Evolutionary conservation across 139 green algal genomes (phyloP), one percentile per base, ranked within the genome.

Genomic region (Astrephomene gubernaculifera): DNA sequence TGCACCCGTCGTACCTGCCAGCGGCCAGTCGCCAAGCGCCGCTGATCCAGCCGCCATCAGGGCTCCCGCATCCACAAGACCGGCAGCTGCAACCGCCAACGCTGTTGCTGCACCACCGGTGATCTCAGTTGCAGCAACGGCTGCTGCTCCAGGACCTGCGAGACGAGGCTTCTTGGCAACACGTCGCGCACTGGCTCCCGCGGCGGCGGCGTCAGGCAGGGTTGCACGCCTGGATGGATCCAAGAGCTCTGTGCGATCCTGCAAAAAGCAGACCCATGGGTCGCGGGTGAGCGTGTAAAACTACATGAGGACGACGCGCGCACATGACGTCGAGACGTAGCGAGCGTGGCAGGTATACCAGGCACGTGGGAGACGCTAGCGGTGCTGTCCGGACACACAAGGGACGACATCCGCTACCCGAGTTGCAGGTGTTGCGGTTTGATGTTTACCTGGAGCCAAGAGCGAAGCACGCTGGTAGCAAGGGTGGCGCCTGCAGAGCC

Each of bases 201-300:
- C n/a, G n/a, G n/a, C 65, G 22, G 65, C 31, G 33, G 35, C 36
- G 65, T 9, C 35, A 72, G 65, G 4, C 33, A 45, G 43, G 29
- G 27, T 29, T 12, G 43, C 9, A 6, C 21, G 39, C 39, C 71
- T 29, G 7, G 49, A 4, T 29, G 25, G 2, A n/a, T 81, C 73
- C 19, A 81, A 24, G 9, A 81, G 21, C 52, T 70, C 52, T 53
- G 73, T 44, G 6, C 73, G 73, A 24, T 81, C 73, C 73, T 81
- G 73, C 43, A 57, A 17, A 12, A 12, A 57, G 12, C 12, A 57
- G 12, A 12, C 49, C 49, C 49, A 57, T 57, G 12, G 49, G 49
- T n/a, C n/a, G n/a, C n/a, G n/a, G n/a, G n/a, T n/a, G n/a, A n/a
- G n/a, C n/a, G n/a, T n/a, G n/a, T n/a, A n/a, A n/a, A n/a, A n/a